Conservation (phyloP, 2,329 filamentous ascomycete genomes). For the Paraconiothyrium brasiliense region DNA sequence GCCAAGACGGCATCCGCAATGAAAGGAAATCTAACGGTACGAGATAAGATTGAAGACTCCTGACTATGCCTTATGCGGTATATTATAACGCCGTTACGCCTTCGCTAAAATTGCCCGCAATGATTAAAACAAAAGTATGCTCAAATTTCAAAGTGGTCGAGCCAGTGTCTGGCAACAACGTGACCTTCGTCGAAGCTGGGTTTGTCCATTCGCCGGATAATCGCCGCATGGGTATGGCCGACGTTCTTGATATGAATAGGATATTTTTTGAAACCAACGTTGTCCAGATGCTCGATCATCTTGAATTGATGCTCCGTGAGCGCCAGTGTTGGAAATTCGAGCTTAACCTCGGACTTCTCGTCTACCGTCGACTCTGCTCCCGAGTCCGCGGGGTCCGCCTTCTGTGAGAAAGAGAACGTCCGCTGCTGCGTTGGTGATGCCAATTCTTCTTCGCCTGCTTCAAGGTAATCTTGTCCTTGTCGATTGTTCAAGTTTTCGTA, state of each 20-base stretch:
- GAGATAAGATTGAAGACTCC: neutral
- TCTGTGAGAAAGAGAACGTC: slow-evolving; percentile 16
- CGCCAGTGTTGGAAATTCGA: slow-evolving; percentile 75
- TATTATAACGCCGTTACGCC: neutral
- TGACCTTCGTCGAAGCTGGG: slow-evolving; percentile 77
- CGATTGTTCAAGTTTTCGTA: slow-evolving; percentile 77
- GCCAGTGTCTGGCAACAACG: slow-evolving; percentile 82
- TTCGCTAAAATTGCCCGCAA: neutral
- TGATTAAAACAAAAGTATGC: neutral
- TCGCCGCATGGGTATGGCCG: slow-evolving; percentile 84
- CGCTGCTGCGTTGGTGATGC: slow-evolving; percentile 38
- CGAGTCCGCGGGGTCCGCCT: slow-evolving; percentile 23
- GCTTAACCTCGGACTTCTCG: slow-evolving; percentile 41
- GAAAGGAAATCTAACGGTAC: neutral
- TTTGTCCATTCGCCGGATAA: slow-evolving; percentile 78
- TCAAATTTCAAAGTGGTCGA: slow-evolving; percentile 71
- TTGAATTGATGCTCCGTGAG: slow-evolving; percentile 82
- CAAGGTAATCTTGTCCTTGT: slow-evolving; percentile 76
- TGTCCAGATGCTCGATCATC: slow-evolving; percentile 81
- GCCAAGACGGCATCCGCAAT: slow-evolving; percentile 21
- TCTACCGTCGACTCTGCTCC: slow-evolving; percentile 42
- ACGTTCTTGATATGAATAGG: slow-evolving; percentile 79
- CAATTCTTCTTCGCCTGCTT: slow-evolving; percentile 60
- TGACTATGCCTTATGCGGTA: neutral
- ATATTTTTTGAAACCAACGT: slow-evolving; percentile 66